A percentile compares a stretch with the other conserved stretches of the same genome.
phyloP scores from a whole-genome alignment of 768 basidiomycete genomes.

The Neoboletus magnificus region DNA sequence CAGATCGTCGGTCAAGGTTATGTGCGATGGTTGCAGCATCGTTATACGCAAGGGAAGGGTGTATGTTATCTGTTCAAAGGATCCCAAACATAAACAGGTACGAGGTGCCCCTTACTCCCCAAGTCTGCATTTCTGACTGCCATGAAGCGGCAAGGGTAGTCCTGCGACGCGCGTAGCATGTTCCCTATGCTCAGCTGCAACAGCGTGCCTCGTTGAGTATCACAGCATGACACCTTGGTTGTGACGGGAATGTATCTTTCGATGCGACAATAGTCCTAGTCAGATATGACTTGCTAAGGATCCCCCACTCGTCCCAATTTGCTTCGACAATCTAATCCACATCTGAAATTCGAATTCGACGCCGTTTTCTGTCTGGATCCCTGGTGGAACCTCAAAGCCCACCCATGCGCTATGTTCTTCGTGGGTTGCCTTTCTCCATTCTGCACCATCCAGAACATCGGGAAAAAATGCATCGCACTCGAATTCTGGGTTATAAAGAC shows the following conservation, averaged over 20 bases:
- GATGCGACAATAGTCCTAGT: not conserved
- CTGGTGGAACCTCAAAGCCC: constrained; percentile 72
- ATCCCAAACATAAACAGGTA: constrained; percentile 98
- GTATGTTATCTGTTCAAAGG: constrained; percentile 89
- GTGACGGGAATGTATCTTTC: not conserved
- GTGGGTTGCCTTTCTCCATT: constrained; percentile 61
- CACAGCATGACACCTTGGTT: not conserved
- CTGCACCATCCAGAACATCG: constrained; percentile 49
- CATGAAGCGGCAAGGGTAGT: constrained; percentile 63
- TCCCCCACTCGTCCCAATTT: not conserved
- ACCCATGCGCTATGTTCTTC: constrained; percentile 71
- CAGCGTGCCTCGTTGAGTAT: not conserved
- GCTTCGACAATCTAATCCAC: constrained; percentile 62
- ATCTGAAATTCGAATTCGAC: constrained; percentile 91
- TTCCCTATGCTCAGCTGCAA: not conserved
- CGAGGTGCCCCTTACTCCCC: constrained; percentile 15
- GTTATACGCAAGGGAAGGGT: constrained; percentile 88
- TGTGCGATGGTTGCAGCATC: constrained; percentile 92
- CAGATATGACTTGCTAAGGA: constrained; percentile 1
- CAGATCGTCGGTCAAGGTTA: constrained; percentile 86
- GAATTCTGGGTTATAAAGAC: constrained; percentile 71
- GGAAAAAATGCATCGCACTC: constrained; percentile 88
- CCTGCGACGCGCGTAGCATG: not conserved
- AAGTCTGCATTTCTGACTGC: constrained; percentile 11
- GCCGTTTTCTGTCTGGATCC: constrained; percentile 78